A percentile compares a stretch with the other conserved stretches of the same genome.
Conservation (phyloP, 1,284 basidiomycete species). For the Ustilago trichophora region DNA sequence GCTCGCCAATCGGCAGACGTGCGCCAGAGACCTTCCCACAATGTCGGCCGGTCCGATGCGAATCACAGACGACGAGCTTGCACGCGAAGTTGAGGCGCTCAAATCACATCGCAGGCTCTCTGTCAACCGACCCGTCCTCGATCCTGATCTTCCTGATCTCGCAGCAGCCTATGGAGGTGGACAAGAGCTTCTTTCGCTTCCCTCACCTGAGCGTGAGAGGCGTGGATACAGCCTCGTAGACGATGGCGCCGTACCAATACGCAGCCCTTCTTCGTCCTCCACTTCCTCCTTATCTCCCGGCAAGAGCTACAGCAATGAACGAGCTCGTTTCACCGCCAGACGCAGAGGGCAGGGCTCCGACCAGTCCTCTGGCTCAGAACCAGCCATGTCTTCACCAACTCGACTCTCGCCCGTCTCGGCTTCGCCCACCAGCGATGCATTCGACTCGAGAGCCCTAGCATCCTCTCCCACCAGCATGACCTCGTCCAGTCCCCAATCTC, state of each 20-base stretch:
- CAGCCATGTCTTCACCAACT: conserved; percentile 5
- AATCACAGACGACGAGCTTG: conserved; percentile 59
- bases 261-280: conserved; percentile 34
- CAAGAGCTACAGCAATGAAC: conserved; percentile 19
- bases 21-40: conserved; percentile 1
- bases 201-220: conserved; percentile 34
- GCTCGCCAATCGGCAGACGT: no score
- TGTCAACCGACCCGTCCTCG: conserved; percentile 59
- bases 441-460: conserved; percentile 12
- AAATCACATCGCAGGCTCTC: conserved; percentile 62
- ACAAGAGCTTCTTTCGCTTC: conserved; percentile 38
- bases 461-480: conserved; percentile 23
- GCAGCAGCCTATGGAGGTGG: conserved; percentile 52
- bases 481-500: conserved; percentile 27
- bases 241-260: conserved; percentile 43
- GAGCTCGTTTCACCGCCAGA: conserved; percentile 53
- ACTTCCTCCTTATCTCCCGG: conserved; percentile 9
- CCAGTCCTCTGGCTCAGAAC: conserved; percentile 20
- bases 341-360: conserved; percentile 43
- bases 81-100: conserved; percentile 64
- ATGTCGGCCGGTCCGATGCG: conserved; percentile 38
- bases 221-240: conserved; percentile 50
- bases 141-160: conserved; percentile 63
- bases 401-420: conserved; percentile 13
- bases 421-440: conserved; percentile 17